Evolutionary conservation across 2,329 filamentous ascomycete genomes (phyloP), one percentile per base, ranked within the genome.

Genomic region (Chaetomium olivaceum): DNA sequence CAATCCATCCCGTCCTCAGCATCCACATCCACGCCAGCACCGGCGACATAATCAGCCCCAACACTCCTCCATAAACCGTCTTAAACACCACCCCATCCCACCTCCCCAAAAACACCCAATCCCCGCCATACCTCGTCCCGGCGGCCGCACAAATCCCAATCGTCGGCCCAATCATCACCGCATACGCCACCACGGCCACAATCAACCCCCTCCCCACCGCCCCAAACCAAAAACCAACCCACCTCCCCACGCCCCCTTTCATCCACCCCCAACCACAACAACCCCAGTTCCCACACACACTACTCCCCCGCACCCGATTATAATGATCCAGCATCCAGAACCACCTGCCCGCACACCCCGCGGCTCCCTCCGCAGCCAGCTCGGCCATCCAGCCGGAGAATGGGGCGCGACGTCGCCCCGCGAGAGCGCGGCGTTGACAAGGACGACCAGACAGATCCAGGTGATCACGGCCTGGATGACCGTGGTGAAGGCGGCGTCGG

Each of bases 21-120:
- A 85, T 74, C 83, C 83, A 85, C 66, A 84, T 83, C 23, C 77
- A 69, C 43, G 80, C 80, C 74, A 84, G 81, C 9, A 76, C 68
- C 1, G 83, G 83, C 55, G 82, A 83, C 50, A 79, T 80, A 51
- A 83, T 60, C 55, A 83, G 67, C 7, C 79, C 81, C 31, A 84
- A 74, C 50, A 81, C 67, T 7, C 77, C 82, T 14, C 82, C 83
- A 43, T 82, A 76, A 16, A 84, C 71, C 12, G 79, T 73, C 75
- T 85, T 85, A 75, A 84, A 85, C 33, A 81, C 69, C 68, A 82
- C 75, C 9, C 82, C 83, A 62, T 76, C 74, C 82, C 82, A 85
- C 43, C 72, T 72, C 19, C 73, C 70, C 23, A 73, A 55, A 60
- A 78, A 85, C 11, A 75, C 76, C 74, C 78, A 84, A 69, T 85